Percentiles rank a stretch among this genome's conserved stretches.
These are phyloP conservation scores for Brassica hybrid DNA, from an alignment of 441 rosid genomes.

Conservation along the genomic window DNA sequence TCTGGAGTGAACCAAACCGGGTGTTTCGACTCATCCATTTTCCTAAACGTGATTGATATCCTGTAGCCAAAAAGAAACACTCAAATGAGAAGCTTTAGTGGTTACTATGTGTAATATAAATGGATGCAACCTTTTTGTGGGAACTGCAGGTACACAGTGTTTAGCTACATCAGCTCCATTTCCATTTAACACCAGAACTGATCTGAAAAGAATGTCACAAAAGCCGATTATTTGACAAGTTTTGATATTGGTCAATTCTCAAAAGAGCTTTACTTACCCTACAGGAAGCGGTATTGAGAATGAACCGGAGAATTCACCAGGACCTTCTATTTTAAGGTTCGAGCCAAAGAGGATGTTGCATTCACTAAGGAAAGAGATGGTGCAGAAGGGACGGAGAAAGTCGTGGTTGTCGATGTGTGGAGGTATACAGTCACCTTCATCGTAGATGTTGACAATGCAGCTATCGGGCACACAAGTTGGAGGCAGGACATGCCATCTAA, in stretches of 20 bases:
- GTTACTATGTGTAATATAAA: constrained; percentile 2
- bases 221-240: constrained; percentile 5
- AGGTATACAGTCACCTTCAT: constrained; percentile 79
- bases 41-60: constrained; percentile 72
- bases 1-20: constrained; percentile 60
- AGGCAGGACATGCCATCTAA: constrained; percentile 65
- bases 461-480: constrained; percentile 66
- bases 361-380: constrained; percentile 63
- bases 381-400: constrained; percentile 71
- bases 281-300: constrained; percentile 61
- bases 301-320: constrained; percentile 69
- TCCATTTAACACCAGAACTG: constrained; percentile 66
- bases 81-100: neutral
- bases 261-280: constrained; percentile 49
- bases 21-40: constrained; percentile 62
- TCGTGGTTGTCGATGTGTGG: constrained; percentile 77
- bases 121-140: constrained; percentile 51
- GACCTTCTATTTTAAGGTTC: constrained; percentile 50
- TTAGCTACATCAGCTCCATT: constrained; percentile 76
- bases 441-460: constrained; percentile 76
- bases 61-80: constrained; percentile 35
- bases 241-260: neutral
- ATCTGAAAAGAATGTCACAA: constrained; percentile 45
- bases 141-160: constrained; percentile 75
- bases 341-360: constrained; percentile 64